These are phyloP conservation scores for Apophysomyces elegans DNA, from an alignment of 371 early-diverging fungal species.

Conservation along the genomic window DNA sequence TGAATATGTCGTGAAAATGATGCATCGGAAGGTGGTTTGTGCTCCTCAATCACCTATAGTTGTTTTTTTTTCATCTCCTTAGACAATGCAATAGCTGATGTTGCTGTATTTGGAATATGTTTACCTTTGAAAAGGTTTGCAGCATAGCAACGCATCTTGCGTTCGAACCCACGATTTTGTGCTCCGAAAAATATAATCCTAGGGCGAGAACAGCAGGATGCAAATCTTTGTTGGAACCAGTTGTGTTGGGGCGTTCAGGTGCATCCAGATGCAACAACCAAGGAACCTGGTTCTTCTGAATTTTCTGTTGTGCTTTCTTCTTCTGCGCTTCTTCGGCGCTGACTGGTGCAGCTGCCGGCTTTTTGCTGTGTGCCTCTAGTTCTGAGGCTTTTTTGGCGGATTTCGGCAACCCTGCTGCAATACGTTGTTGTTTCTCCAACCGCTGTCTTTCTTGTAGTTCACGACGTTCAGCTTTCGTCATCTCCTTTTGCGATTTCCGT, in stretches of 20 bases:
- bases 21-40: conserved; percentile 83
- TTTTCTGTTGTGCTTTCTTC: conserved; percentile 41
- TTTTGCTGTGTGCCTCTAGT: conserved; percentile 19
- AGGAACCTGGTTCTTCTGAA: conserved; percentile 61
- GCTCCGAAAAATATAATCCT: conserved; percentile 86
- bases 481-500: conserved; percentile 66
- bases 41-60: conserved; percentile 86
- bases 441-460: conserved; percentile 81
- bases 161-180: conserved; percentile 90
- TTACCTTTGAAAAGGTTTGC: conserved; percentile 80
- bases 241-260: conserved; percentile 58
- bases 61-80: conserved; percentile 2
- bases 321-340: conserved; percentile 35
- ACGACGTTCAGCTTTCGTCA: conserved; percentile 92
- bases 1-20: conserved; percentile 86
- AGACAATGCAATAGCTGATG: not conserved
- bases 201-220: conserved; percentile 89
- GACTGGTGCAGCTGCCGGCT: conserved; percentile 33
- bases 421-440: conserved; percentile 69
- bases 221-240: conserved; percentile 62
- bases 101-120: not conserved
- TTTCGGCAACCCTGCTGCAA: conserved; percentile 52
- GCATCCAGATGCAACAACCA: conserved; percentile 72
- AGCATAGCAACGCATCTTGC: conserved; percentile 89
- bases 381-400: conserved; percentile 35